phyloP scores from a whole-genome alignment of 2,329 filamentous ascomycete species.

The Pyrenophora teres region DNA sequence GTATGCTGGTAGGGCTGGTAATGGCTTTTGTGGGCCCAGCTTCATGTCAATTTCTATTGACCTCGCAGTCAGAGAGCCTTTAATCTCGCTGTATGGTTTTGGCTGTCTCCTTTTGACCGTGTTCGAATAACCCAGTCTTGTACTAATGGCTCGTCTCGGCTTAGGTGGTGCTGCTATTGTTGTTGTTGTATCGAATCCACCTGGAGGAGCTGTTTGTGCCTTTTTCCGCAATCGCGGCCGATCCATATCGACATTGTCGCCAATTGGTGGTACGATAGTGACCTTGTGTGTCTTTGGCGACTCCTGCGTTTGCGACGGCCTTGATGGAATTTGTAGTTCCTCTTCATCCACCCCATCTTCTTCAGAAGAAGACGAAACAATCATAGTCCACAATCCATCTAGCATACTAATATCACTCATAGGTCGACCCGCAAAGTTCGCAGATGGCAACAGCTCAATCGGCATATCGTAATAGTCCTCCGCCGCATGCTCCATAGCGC shows the following conservation, averaged over 20 bases:
- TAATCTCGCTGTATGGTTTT: not conserved
- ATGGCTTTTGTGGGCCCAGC: not conserved
- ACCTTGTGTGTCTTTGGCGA: constrained; percentile 9
- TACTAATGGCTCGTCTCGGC: constrained; percentile 37
- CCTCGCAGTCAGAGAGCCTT: not conserved
- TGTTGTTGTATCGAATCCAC: constrained; percentile 9
- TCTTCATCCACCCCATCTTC: constrained; percentile 19
- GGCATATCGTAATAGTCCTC: constrained; percentile 32
- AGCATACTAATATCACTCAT: constrained; percentile 32
- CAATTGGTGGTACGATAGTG: constrained; percentile 8
- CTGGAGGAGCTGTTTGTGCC: constrained; percentile 28
- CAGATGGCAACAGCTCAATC: constrained; percentile 24
- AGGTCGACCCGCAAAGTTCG: constrained; percentile 32
- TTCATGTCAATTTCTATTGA: constrained; percentile 8
- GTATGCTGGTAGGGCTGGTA: constrained; percentile 1
- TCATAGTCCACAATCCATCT: constrained; percentile 18
- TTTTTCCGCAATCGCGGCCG: constrained; percentile 24
- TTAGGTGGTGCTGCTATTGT: constrained; percentile 22
- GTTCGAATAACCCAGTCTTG: constrained; percentile 15
- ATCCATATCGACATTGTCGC: constrained; percentile 2
- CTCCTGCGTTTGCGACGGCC: constrained; percentile 4
- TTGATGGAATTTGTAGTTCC: constrained; percentile 7
- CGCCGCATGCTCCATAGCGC: constrained; percentile 13
- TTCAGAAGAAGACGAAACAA: constrained; percentile 8
- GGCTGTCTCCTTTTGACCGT: constrained; percentile 5